These are phyloP conservation scores for Penicillium polonicum DNA, from an alignment of 2,329 filamentous ascomycete species.

Conservation along the genomic window DNA sequence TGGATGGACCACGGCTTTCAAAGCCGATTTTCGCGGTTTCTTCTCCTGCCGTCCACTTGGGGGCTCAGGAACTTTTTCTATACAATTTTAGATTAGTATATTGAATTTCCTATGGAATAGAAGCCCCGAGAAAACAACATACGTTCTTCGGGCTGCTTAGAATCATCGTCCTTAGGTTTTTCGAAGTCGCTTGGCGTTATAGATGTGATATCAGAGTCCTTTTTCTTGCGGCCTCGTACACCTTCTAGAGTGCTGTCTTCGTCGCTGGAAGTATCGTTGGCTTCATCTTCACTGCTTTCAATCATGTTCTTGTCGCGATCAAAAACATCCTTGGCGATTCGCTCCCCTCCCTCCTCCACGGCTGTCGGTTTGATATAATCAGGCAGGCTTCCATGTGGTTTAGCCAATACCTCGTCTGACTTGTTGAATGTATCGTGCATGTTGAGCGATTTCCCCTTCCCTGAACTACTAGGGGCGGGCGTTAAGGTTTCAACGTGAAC, in stretches of 20 bases:
- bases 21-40: constrained; percentile 33
- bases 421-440: constrained; percentile 68
- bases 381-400: constrained; percentile 63
- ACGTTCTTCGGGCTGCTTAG: constrained; percentile 79
- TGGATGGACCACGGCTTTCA: constrained; percentile 66
- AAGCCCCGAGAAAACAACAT: constrained; percentile 22
- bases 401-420: constrained; percentile 68
- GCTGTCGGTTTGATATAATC: constrained; percentile 57
- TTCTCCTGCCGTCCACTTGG: constrained; percentile 37
- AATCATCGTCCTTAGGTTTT: constrained; percentile 41
- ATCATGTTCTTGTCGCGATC: constrained; percentile 64
- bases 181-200: constrained; percentile 26
- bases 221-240: constrained; percentile 29
- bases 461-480: constrained; percentile 38
- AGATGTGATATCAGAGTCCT: constrained; percentile 28
- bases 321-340: constrained; percentile 68
- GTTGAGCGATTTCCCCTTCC: constrained; percentile 63
- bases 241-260: constrained; percentile 53
- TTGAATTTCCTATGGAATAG: neutral
- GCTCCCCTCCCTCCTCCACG: constrained; percentile 41
- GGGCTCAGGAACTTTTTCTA: constrained; percentile 13
- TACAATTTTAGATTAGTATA: constrained; percentile 2
- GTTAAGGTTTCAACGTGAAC: constrained; percentile 4
- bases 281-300: constrained; percentile 66
- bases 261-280: constrained; percentile 58